Base-by-base conservation (phyloP, 2,329 filamentous ascomycete genomes). In the Calonectria honghensis region DNA sequence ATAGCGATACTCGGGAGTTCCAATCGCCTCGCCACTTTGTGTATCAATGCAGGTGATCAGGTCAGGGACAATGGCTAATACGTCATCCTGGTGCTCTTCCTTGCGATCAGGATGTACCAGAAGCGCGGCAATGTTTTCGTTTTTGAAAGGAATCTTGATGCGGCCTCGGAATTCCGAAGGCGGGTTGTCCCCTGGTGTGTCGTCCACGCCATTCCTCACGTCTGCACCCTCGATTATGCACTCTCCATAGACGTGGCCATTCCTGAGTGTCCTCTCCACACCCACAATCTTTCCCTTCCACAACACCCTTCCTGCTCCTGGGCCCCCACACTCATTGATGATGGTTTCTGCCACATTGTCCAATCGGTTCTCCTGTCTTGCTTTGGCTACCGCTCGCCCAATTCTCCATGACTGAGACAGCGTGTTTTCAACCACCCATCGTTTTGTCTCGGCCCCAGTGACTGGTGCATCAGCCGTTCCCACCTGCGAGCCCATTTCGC, bases 101-200 rank as follows among this genome's bases (percentile, higher is more conserved):
- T 80, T 77, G 18, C 83, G 77, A 14, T 81, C 81, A 7, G 83
- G 69, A 32, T 79, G 76, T 0, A 86, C 76, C 66, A 79, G 84
- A 59, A 88, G 84, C 0, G 90, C 92, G n/a, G 90, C 90, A 57
- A 94, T 93, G 79, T 94, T 94, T 80, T 95, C 93, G 82, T 94
- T 94, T 84, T 94, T 94, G 86, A 94, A 94, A 0, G 93, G 92
- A 64, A 94, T 92, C 80, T 90, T 92, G 80, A 94, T 84, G 37
- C 83, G 77, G 0, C 91, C 91, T 54, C 80, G 73, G 81, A 89
- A 85, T 39, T 83, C 79, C 2, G 41, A 63, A 27, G 76, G n/a
- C 1, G 64, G 20, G 3, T 31, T 24, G 14, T 66, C 50, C 63
- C 72, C 45, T 16, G 68, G 57, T 7, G 67, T 32, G 14, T 73